phyloP scores from a whole-genome alignment of 2,329 filamentous ascomycete genomes.

The Metarhizium guizhouense region DNA sequence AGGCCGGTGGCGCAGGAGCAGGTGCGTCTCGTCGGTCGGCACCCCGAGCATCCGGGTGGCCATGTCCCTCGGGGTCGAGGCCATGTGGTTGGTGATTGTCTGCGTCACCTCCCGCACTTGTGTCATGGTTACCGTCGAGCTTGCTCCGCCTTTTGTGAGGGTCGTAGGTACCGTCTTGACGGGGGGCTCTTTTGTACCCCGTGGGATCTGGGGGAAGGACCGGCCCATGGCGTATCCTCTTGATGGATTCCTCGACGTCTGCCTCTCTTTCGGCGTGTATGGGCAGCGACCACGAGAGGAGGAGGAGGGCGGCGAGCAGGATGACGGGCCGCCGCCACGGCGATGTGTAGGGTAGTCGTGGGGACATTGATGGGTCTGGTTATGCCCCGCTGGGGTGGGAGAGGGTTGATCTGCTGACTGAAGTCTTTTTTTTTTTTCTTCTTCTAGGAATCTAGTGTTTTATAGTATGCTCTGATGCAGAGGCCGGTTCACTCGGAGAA shows the following conservation, averaged over 20 bases:
- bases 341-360: constrained; percentile 9
- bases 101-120: not conserved
- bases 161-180: not conserved
- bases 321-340: too few species aligned
- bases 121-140: not conserved
- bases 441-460: not conserved
- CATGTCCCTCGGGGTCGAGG: not conserved
- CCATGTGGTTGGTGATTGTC: not conserved
- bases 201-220: not conserved
- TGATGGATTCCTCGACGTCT: not conserved
- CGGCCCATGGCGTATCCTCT: not conserved
- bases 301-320: not conserved
- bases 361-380: not conserved
- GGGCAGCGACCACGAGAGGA: not conserved
- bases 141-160: not conserved
- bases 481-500: not conserved
- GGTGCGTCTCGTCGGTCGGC: constrained; percentile 6
- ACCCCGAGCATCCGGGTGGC: not conserved
- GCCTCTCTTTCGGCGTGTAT: not conserved
- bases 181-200: not conserved
- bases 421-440: not conserved
- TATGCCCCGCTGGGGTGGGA: too few species aligned
- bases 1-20: constrained; percentile 10
- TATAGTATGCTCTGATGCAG: too few species aligned
- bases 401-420: too few species aligned